Conservation (phyloP, 1,139 yeast species). For the Arxiozyma heterogenica region DNA sequence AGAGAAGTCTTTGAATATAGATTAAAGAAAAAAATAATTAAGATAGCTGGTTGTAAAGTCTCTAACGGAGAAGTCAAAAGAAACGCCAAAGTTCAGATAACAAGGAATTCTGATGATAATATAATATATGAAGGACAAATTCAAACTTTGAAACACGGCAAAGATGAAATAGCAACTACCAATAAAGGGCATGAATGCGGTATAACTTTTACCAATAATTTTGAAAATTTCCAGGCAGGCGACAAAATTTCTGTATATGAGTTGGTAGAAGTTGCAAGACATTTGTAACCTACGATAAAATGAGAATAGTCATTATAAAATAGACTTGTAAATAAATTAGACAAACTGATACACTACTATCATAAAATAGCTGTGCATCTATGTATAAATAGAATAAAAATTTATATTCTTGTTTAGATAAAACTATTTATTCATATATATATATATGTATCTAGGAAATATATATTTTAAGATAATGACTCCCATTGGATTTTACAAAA, state of each 20-base stretch:
- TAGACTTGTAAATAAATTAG: conserved; percentile 6
- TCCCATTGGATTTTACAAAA: conserved; percentile 98
- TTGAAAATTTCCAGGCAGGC: conserved; percentile 66
- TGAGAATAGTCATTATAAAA: conserved; percentile 2
- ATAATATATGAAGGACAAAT: conserved; percentile 59
- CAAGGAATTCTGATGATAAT: conserved; percentile 41
- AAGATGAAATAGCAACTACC: conserved; percentile 70
- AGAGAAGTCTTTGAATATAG: conserved; percentile 67
- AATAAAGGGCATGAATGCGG: conserved; percentile 91
- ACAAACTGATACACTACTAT: neutral
- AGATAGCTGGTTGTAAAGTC: conserved; percentile 88
- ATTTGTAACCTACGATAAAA: conserved; percentile 37
- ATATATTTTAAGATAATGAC: conserved; percentile 14
- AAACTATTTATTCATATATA: neutral
- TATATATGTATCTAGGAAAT: too few relatives aligned
- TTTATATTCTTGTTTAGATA: conserved; percentile 2
- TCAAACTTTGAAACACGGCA: conserved; percentile 69
- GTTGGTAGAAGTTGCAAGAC: conserved; percentile 58
- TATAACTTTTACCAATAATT: conserved; percentile 52
- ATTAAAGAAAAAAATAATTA: conserved; percentile 41
- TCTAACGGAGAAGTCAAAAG: conserved; percentile 57
- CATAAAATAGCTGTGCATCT: neutral
- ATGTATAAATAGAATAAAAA: neutral
- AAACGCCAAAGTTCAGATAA: conserved; percentile 52
- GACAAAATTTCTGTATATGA: conserved; percentile 71